Evolutionary conservation across 1,284 basidiomycete genomes (phyloP).

Genomic region (Heterobasidion irregulare): DNA sequence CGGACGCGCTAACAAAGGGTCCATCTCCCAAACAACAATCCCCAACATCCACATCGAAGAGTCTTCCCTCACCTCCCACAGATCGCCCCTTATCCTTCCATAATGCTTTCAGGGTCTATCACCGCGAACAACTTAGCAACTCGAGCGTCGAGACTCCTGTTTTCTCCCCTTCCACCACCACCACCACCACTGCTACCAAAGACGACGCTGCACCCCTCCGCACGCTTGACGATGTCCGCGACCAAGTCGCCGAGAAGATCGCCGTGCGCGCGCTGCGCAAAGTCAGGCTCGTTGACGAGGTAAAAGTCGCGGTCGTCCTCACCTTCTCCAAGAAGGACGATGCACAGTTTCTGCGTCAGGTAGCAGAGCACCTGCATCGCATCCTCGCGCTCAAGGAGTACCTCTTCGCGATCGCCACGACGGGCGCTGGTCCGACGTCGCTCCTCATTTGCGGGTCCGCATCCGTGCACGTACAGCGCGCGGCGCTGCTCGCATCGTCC

Average conservation of each 20-base stretch:
- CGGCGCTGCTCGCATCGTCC: slow-evolving; percentile 48
- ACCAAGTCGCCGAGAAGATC: slow-evolving; percentile 52
- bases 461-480: slow-evolving; percentile 47
- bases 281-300: slow-evolving; percentile 38
- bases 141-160: not conserved
- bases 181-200: not conserved
- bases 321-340: slow-evolving; percentile 48
- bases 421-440: slow-evolving; percentile 26
- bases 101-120: not conserved
- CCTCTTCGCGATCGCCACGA: slow-evolving; percentile 50
- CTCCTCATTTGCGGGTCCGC: slow-evolving; percentile 51
- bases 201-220: slow-evolving; percentile 15
- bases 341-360: slow-evolving; percentile 41
- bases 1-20: not conserved
- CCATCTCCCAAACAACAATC: not conserved
- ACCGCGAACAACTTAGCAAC: not conserved
- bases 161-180: not conserved
- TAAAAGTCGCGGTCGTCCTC: slow-evolving; percentile 46
- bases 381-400: slow-evolving; percentile 32
- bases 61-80: not conserved
- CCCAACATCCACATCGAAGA: too few species aligned
- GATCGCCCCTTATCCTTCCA: not conserved
- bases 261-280: slow-evolving; percentile 46
- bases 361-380: slow-evolving; percentile 36
- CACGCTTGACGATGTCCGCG: slow-evolving; percentile 51